Evolutionary conservation across 2,329 filamentous ascomycete species (phyloP), one percentile per base, ranked within the genome.

Genomic region (Xylariales sp.): DNA sequence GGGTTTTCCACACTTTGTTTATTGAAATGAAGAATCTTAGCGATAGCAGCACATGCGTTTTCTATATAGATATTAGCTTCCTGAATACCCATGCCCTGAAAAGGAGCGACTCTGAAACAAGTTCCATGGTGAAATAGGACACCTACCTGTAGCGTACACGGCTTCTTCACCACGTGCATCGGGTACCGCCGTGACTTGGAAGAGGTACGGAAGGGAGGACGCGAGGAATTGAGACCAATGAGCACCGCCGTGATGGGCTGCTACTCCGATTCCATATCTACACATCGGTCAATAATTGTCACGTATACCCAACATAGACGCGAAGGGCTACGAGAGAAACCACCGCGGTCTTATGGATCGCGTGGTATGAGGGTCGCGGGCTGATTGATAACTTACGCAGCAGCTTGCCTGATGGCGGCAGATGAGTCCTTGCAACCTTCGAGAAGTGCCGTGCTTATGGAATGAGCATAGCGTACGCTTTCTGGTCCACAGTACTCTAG

Each of bases 11-110:
- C 90, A 77, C 92, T 92, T 72, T 85, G 85, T 30, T 89, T 84
- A 80, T 97, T 97, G 83, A 91, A 97, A 78, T 97, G 94, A 71
- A 99, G 85, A 61, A 99, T 95, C 86, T 99, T 99, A 43, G 96
- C 96, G 76, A 99, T 96, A 73, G 93, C 94, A 49, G 96, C 95
- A 74, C 93, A 97, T 6, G 95, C 95, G 78, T 99, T 99, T 82
- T 99, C 96, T 1, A 60, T 66, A 18, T 12, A 16, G 8, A 50
- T 18, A 43, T 76, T 65, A 75, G 69, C 52, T 34, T 43, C 16
- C 3, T 30, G n/a, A 4, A 14, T n/a, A 5, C n/a, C 30, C 5
- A 4, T 5, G 49, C 1, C 36, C 12, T 10, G 32, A 46, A 16
- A 54, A 12, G 4, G 14, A 30, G 32, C 16, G 9, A 30, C n/a